Evolutionary conservation across 2,329 filamentous ascomycete genomes (phyloP).

Genomic region (Monilinia fructigena): DNA sequence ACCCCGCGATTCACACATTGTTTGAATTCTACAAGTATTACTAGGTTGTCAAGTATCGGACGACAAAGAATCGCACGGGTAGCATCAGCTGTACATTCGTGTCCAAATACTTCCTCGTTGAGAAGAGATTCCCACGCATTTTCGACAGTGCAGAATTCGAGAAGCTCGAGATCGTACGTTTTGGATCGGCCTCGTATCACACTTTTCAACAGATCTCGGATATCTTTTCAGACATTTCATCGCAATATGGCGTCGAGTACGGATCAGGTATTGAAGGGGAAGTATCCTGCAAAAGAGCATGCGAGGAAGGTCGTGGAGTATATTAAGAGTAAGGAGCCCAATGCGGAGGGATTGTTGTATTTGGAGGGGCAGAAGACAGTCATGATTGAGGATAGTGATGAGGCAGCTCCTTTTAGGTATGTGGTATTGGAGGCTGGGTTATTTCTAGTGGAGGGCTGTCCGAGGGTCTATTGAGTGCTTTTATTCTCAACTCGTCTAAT

Average conservation of each 20-base stretch:
- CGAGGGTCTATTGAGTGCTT: too few relatives aligned
- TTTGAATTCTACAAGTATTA: background rate
- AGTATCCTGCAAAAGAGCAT: constrained; percentile 84
- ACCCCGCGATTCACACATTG: constrained; percentile 16
- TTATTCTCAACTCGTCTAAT: too few relatives aligned
- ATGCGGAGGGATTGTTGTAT: constrained; percentile 73
- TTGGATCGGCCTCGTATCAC: background rate
- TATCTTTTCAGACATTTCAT: background rate
- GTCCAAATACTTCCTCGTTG: background rate
- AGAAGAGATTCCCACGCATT: background rate
- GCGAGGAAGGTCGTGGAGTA: constrained; percentile 78
- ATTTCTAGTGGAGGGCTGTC: background rate
- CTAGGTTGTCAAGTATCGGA: background rate
- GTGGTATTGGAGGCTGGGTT: constrained; percentile 6
- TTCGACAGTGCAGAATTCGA: background rate
- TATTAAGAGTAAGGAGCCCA: constrained; percentile 65
- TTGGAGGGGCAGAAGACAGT: constrained; percentile 80
- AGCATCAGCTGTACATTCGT: background rate
- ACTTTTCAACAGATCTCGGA: background rate
- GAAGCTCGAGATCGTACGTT: background rate
- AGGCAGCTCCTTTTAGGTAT: constrained; percentile 75
- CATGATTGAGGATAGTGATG: constrained; percentile 87
- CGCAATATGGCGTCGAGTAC: constrained; percentile 6
- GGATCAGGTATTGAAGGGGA: constrained; percentile 52
- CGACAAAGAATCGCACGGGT: background rate